phyloP scores from a whole-genome alignment of 2,329 filamentous ascomycete species.

The Hypomyces rosellus region DNA sequence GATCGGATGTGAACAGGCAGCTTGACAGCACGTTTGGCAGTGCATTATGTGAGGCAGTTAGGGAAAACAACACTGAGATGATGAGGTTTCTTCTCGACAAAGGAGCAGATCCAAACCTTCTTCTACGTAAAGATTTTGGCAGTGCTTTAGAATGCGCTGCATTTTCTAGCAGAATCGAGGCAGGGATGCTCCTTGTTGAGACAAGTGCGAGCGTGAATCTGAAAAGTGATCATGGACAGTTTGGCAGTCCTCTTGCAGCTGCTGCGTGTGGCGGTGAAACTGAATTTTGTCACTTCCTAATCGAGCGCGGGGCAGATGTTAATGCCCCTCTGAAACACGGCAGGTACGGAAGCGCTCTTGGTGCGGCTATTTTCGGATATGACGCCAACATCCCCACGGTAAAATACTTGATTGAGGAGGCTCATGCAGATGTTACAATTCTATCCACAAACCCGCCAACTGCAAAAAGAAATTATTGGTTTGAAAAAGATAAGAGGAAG shows the following conservation, averaged over 20 bases:
- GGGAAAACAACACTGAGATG: fast-evolving
- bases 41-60: neutral
- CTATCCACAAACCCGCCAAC: neutral
- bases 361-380: neutral
- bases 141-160: neutral
- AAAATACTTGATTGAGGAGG: slow-evolving; percentile 5
- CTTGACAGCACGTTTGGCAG: neutral
- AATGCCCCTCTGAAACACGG: neutral
- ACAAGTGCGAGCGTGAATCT: neutral
- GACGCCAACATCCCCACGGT: fast-evolving
- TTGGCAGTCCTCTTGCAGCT: neutral
- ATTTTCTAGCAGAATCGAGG: fast-evolving
- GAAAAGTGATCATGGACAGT: fast-evolving
- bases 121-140: neutral
- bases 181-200: neutral
- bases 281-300: neutral
- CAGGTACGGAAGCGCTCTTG: neutral
- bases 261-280: neutral
- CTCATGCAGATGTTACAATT: neutral
- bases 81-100: neutral
- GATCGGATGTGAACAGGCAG: neutral
- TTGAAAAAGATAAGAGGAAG: no score
- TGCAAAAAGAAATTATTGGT: no score
- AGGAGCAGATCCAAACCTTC: neutral
- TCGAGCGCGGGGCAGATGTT: slow-evolving; percentile 1